Conservation (phyloP, 257 asterid genomes). For the Solanum clarkiae region DNA sequence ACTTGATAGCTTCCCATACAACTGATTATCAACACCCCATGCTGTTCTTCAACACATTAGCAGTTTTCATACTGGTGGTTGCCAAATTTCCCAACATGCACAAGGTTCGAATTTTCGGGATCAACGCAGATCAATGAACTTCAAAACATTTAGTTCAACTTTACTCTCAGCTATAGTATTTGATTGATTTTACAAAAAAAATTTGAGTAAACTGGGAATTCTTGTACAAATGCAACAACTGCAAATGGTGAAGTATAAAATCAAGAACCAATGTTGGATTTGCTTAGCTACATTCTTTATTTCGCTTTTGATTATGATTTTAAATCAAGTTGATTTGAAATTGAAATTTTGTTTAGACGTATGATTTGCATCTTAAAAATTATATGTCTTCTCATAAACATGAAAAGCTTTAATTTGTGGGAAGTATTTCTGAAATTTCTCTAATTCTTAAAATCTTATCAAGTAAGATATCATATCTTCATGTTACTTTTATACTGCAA, state of each 20-base stretch:
- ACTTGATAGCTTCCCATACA: slow-evolving; percentile 90
- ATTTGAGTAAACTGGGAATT: neutral
- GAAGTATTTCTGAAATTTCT: too few species aligned
- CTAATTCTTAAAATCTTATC: too few species aligned
- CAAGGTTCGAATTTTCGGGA: slow-evolving; percentile 96
- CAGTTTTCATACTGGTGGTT: slow-evolving; percentile 74
- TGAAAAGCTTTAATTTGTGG: too few species aligned
- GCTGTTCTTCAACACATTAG: slow-evolving; percentile 78
- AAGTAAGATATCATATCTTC: too few species aligned
- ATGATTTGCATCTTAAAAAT: too few species aligned
- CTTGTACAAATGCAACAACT: slow-evolving; percentile 4
- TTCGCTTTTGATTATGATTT: too few species aligned
- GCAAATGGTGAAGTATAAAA: neutral
- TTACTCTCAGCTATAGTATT: neutral
- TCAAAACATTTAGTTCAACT: neutral
- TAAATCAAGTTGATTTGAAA: too few species aligned
- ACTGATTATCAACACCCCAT: slow-evolving; percentile 83
- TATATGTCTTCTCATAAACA: too few species aligned
- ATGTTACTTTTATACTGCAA: too few species aligned
- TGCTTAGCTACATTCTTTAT: neutral
- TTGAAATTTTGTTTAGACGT: too few species aligned
- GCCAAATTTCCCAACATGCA: slow-evolving; percentile 97
- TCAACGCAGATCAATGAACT: slow-evolving; percentile 63
- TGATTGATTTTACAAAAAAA: neutral
- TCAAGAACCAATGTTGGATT: neutral